Percentiles rank a stretch among this genome's conserved stretches.
phyloP scores from a whole-genome alignment of 208 protist genomes.

The Wallacemonas sp. region DNA sequence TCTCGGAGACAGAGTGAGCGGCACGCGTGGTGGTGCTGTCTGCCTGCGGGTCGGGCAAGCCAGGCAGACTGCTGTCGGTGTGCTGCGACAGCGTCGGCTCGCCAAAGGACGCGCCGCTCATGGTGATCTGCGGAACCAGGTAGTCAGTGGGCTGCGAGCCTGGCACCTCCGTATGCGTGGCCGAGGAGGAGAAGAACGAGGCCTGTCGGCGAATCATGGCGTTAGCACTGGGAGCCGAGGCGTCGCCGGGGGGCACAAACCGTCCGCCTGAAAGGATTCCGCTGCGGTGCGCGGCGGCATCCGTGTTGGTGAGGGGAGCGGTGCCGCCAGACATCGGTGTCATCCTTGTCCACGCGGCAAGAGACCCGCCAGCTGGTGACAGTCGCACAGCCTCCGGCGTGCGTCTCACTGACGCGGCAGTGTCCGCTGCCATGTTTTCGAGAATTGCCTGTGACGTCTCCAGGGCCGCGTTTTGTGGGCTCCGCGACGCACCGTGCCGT shows the following conservation, averaged over 20 bases:
- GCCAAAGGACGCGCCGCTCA: neutral
- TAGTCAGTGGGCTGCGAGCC: no score
- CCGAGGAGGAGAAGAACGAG: neutral
- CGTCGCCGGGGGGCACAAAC: neutral
- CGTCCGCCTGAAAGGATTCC: no score
- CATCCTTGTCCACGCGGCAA: no score
- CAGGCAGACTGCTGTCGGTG: neutral
- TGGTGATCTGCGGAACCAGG: no score
- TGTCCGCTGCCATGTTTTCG: slow-evolving; percentile 46
- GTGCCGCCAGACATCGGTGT: neutral
- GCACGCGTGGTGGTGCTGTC: neutral
- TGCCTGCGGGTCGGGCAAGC: neutral
- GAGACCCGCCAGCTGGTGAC: neutral
- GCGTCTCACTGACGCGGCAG: slow-evolving; percentile 16
- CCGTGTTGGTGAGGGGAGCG: neutral
- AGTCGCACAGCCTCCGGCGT: neutral
- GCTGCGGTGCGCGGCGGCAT: no score
- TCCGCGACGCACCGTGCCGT: neutral
- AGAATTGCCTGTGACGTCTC: slow-evolving; percentile 50
- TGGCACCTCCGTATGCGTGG: neutral
- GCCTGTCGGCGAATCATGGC: slow-evolving; percentile 7
- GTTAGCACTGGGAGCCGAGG: neutral
- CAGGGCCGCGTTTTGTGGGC: slow-evolving; percentile 13
- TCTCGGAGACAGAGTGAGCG: neutral
- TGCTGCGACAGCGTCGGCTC: neutral